These are phyloP conservation scores for Chaetomiaceae sp. DNA, from an alignment of 2,329 filamentous ascomycete species.

Conservation along the genomic window DNA sequence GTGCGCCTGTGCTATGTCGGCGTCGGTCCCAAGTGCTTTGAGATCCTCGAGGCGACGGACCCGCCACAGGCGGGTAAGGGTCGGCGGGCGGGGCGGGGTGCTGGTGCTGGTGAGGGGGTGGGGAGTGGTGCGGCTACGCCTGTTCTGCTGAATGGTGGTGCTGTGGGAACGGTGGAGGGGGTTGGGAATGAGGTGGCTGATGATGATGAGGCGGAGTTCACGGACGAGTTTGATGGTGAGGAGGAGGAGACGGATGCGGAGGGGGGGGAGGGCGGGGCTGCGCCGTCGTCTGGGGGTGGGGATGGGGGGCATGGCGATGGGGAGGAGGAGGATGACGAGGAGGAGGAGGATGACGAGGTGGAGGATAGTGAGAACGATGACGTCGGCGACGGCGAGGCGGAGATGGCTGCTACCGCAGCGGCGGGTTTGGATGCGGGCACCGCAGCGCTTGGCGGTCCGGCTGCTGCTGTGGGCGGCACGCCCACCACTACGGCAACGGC, in stretches of 20 bases:
- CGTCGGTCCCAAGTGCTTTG: conserved; percentile 71
- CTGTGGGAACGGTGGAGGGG: conserved; percentile 16
- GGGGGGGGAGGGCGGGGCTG: too few relatives aligned
- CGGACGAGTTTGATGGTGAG: neutral
- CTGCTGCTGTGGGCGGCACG: conserved; percentile 2
- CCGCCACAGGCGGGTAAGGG: neutral
- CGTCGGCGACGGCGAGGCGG: too few relatives aligned
- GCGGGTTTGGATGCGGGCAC: too few relatives aligned
- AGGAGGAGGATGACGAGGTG: conserved; percentile 30
- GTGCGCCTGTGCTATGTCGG: conserved; percentile 73
- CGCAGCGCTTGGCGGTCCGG: too few relatives aligned
- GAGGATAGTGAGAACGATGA: too few relatives aligned
- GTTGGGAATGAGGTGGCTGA: too few relatives aligned
- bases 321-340: neutral
- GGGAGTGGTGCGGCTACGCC: conserved; percentile 9
- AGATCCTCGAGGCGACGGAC: conserved; percentile 57
- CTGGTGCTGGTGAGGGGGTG: too few relatives aligned
- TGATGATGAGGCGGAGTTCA: conserved; percentile 9
- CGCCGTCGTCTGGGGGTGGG: too few relatives aligned
- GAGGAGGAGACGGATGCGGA: too few relatives aligned
- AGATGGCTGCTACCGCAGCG: too few relatives aligned
- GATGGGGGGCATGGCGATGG: neutral
- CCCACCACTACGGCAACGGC: conserved; percentile 19
- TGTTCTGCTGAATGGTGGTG: neutral
- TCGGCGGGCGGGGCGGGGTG: too few relatives aligned